Percentiles rank a stretch among this genome's conserved stretches.
Conservation (phyloP, 768 basidiomycete species). For the Lactarius trivialis region DNA sequence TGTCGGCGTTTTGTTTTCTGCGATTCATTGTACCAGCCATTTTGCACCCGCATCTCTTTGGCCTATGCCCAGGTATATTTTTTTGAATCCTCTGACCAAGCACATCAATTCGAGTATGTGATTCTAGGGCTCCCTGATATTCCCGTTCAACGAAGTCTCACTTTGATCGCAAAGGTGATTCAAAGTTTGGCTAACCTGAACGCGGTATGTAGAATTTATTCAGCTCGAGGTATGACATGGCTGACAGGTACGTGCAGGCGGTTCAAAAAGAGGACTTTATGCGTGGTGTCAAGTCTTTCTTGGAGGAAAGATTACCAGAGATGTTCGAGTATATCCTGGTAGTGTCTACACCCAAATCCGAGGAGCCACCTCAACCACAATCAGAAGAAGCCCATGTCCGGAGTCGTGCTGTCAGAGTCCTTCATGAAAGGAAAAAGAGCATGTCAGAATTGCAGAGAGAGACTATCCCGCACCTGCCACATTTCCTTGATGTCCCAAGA, state of each 20-base stretch:
- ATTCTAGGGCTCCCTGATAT: conserved; percentile 56
- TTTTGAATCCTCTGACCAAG: background rate
- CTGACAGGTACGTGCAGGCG: conserved; percentile 33
- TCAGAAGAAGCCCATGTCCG: conserved; percentile 30
- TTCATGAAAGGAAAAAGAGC: conserved; percentile 49
- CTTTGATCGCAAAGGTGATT: conserved; percentile 80
- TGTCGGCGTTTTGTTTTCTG: conserved; percentile 85
- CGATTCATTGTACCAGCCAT: conserved; percentile 88
- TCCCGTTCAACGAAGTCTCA: conserved; percentile 72
- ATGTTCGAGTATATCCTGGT: conserved; percentile 77
- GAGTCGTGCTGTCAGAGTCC: conserved; percentile 42
- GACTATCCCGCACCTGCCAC: conserved; percentile 64
- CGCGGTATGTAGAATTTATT: conserved; percentile 38
- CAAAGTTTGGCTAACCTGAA: conserved; percentile 87
- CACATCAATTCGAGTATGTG: background rate
- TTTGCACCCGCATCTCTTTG: conserved; percentile 80
- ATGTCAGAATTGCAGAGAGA: conserved; percentile 61
- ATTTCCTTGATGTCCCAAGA: conserved; percentile 70
- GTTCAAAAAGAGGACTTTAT: conserved; percentile 78
- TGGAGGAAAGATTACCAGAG: conserved; percentile 51
- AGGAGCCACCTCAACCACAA: conserved; percentile 25
- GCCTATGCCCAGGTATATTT: conserved; percentile 61
- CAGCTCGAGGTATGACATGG: too few species aligned
- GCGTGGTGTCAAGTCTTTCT: conserved; percentile 68
- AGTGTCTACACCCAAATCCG: conserved; percentile 51